These are phyloP conservation scores for Flaveria sonorensis DNA, from an alignment of 129 eudicot species.

Conservation along the genomic window DNA sequence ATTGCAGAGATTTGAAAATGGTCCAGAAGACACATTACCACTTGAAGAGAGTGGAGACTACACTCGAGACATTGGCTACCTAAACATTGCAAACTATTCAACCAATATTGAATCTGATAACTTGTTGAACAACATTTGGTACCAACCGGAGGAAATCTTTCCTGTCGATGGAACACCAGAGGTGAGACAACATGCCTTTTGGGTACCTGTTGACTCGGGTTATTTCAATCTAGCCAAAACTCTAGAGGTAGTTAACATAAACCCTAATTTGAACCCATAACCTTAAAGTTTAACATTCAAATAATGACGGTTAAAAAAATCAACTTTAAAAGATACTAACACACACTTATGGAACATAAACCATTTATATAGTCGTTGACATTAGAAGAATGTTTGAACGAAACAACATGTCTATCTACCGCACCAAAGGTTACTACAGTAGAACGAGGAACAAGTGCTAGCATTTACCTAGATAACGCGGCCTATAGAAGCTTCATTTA, in stretches of 20 bases:
- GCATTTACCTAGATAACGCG: conserved; percentile 49
- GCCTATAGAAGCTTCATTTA: conserved; percentile 50
- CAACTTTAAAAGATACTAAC: neutral
- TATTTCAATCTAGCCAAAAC: conserved; percentile 41
- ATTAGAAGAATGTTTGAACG: conserved; percentile 37
- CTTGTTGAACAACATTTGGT: conserved; percentile 53
- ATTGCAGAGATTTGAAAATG: conserved; percentile 50
- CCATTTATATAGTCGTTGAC: conserved; percentile 22
- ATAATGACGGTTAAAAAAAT: too few relatives aligned
- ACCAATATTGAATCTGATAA: conserved; percentile 29
- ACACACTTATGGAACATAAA: neutral
- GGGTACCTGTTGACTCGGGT: conserved; percentile 46
- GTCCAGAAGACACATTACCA: conserved; percentile 45
- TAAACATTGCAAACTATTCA: conserved; percentile 38
- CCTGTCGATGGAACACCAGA: conserved; percentile 55
- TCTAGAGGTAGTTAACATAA: conserved; percentile 41
- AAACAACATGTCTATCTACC: conserved; percentile 40
- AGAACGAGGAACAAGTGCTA: conserved; percentile 50
- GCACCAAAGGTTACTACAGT: conserved; percentile 42
- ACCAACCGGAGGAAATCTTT: conserved; percentile 62
- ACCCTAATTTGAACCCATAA: neutral
- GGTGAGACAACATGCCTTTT: conserved; percentile 54
- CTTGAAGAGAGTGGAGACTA: conserved; percentile 58
- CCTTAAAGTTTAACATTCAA: too few relatives aligned
- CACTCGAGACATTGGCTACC: conserved; percentile 48